These are phyloP conservation scores for Lenzites betulinus DNA, from an alignment of 768 basidiomycete genomes.

Conservation along the genomic window DNA sequence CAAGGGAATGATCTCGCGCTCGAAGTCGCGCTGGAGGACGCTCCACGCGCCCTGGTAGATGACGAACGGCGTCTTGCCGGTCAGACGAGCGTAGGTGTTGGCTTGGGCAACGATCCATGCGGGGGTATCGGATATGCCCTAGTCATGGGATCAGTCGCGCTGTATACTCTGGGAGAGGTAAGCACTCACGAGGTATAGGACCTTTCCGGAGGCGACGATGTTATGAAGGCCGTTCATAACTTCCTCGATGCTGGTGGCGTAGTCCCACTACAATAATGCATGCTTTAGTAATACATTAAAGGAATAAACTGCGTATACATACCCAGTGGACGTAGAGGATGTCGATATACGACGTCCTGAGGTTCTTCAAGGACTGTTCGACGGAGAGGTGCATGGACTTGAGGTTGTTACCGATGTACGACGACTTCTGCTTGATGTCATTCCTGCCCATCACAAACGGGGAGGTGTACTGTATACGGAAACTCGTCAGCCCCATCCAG, in stretches of 20 bases:
- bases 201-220: slow-evolving; percentile 44
- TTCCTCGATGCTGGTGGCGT: slow-evolving; percentile 39
- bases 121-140: slow-evolving; percentile 32
- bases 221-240: slow-evolving; percentile 44
- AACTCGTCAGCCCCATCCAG: not conserved
- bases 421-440: slow-evolving; percentile 34
- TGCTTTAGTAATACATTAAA: too few species aligned
- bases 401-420: slow-evolving; percentile 45
- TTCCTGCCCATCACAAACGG: slow-evolving; percentile 24
- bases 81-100: slow-evolving; percentile 39
- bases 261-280: slow-evolving; percentile 36
- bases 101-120: slow-evolving; percentile 38
- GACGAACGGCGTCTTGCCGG: slow-evolving; percentile 42
- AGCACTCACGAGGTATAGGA: slow-evolving; percentile 36
- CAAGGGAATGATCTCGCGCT: slow-evolving; percentile 43
- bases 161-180: not conserved
- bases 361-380: slow-evolving; percentile 44
- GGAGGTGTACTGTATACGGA: slow-evolving; percentile 28
- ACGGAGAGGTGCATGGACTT: slow-evolving; percentile 38
- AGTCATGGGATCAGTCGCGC: not conserved
- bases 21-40: slow-evolving; percentile 37
- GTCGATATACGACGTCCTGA: slow-evolving; percentile 60
- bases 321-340: slow-evolving; percentile 56
- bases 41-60: slow-evolving; percentile 41
- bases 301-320: slow-evolving; percentile 41